These are phyloP conservation scores for Gaeumannomyces tritici DNA, from an alignment of 2,329 filamentous ascomycete genomes.

Conservation along the genomic window DNA sequence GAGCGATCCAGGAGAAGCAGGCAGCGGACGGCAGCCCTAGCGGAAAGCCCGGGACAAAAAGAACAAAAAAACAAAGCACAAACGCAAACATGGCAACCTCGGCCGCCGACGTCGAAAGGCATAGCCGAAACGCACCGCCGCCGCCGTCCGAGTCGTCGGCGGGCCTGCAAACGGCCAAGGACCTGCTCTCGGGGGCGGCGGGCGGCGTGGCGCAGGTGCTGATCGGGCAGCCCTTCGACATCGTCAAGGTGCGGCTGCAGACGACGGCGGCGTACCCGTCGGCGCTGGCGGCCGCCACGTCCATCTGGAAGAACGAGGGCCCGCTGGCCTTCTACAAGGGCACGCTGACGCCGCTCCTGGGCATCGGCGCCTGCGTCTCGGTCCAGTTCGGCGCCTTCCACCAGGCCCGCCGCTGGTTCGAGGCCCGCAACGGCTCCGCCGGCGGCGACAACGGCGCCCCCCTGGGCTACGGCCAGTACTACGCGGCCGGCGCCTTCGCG, in stretches of 20 bases:
- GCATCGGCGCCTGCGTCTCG: conserved; percentile 95
- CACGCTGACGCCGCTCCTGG: conserved; percentile 85
- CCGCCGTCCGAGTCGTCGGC: background rate
- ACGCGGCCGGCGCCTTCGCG: conserved; percentile 81
- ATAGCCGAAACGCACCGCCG: conserved; percentile 20
- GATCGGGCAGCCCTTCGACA: conserved; percentile 75
- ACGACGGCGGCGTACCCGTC: conserved; percentile 74
- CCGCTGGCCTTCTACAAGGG: conserved; percentile 95
- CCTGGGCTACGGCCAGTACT: conserved; percentile 82
- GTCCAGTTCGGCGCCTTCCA: conserved; percentile 98
- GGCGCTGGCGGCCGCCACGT: conserved; percentile 69
- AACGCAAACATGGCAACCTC: conserved; percentile 23
- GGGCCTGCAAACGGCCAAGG: conserved; percentile 61
- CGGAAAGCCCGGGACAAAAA: background rate
- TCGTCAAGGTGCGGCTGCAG: conserved; percentile 94
- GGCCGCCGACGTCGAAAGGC: conserved; percentile 24
- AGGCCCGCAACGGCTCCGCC: conserved; percentile 55
- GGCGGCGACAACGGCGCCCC: conserved; percentile 52
- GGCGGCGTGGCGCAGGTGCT: conserved; percentile 92
- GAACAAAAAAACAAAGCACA: conserved; percentile 8
- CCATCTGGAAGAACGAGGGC: conserved; percentile 84
- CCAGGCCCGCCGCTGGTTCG: conserved; percentile 77
- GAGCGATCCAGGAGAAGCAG: background rate
- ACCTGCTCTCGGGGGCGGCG: conserved; percentile 81
- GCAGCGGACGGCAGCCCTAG: background rate